These are phyloP conservation scores for Fonsecaea pugnacius DNA, from an alignment of 2,329 filamentous ascomycete genomes.

Conservation along the genomic window DNA sequence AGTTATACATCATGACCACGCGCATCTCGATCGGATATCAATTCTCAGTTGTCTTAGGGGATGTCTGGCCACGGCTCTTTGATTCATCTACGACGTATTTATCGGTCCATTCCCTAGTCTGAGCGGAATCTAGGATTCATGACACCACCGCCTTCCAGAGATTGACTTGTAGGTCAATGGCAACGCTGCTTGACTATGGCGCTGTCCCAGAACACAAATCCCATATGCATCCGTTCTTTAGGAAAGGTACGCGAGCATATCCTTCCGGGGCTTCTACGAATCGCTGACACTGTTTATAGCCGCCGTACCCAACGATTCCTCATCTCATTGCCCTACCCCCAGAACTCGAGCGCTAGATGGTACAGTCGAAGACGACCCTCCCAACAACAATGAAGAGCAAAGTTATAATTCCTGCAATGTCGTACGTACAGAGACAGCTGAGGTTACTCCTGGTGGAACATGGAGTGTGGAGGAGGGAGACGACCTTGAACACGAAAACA, in stretches of 20 bases:
- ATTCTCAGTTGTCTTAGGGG: background rate
- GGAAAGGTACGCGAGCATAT: slow-evolving; percentile 42
- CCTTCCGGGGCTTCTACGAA: background rate
- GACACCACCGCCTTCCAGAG: background rate
- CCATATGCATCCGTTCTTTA: slow-evolving; percentile 35
- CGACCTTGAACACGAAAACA: slow-evolving; percentile 20
- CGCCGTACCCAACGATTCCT: slow-evolving; percentile 4
- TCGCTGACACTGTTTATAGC: slow-evolving; percentile 12
- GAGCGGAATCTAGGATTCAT: background rate
- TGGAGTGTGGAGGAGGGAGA: slow-evolving; percentile 10
- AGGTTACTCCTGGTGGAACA: background rate
- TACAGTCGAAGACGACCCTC: slow-evolving; percentile 8
- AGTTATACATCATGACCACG: slow-evolving; percentile 5
- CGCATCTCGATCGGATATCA: background rate
- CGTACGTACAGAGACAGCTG: background rate
- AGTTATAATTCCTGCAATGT: background rate
- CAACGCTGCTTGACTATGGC: slow-evolving; percentile 27
- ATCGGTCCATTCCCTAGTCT: background rate
- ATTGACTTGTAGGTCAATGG: slow-evolving; percentile 24
- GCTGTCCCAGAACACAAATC: slow-evolving; percentile 13
- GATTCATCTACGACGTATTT: background rate
- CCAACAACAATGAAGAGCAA: background rate
- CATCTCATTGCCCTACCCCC: background rate
- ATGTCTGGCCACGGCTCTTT: background rate
- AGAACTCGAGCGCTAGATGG: slow-evolving; percentile 11